These are phyloP conservation scores for Xylariaceae sp. DNA, from an alignment of 2,329 filamentous ascomycete genomes.

Conservation along the genomic window DNA sequence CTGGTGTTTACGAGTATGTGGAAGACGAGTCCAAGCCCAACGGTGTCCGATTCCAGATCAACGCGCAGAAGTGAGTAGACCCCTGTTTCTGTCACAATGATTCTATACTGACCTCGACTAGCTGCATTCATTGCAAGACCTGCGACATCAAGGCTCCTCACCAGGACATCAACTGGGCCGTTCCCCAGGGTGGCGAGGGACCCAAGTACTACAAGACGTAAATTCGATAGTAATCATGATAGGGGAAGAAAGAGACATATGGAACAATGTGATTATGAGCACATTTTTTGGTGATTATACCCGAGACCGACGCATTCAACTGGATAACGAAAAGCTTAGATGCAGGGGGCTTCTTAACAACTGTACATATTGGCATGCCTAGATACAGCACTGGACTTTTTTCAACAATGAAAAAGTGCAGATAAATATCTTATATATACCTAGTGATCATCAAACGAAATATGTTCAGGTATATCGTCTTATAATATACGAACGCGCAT, in stretches of 20 bases:
- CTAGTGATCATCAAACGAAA: too few species aligned
- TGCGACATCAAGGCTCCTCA: constrained; percentile 97
- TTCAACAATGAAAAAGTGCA: neutral
- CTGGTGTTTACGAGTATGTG: constrained; percentile 96
- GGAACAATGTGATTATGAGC: neutral
- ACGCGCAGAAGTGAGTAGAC: constrained; percentile 81
- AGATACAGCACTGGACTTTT: neutral
- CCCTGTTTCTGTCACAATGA: neutral
- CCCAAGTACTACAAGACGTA: constrained; percentile 63
- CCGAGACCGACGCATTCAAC: neutral
- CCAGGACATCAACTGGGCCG: constrained; percentile 97
- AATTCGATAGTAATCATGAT: neutral
- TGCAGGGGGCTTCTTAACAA: neutral
- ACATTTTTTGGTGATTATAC: constrained; percentile 10
- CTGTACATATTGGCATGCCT: constrained; percentile 3
- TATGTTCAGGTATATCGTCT: too few species aligned
- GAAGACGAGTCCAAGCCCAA: constrained; percentile 83
- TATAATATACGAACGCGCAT: too few species aligned
- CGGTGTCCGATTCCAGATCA: constrained; percentile 95
- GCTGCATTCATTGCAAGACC: constrained; percentile 99
- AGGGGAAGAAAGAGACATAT: neutral
- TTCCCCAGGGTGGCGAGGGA: constrained; percentile 83
- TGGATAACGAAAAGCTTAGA: neutral
- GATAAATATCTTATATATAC: too few species aligned
- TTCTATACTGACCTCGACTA: constrained; percentile 38